Evolutionary conservation across 2,329 filamentous ascomycete genomes (phyloP), one percentile per base, ranked within the genome.

Genomic region (Plectosphaerella plurivora): DNA sequence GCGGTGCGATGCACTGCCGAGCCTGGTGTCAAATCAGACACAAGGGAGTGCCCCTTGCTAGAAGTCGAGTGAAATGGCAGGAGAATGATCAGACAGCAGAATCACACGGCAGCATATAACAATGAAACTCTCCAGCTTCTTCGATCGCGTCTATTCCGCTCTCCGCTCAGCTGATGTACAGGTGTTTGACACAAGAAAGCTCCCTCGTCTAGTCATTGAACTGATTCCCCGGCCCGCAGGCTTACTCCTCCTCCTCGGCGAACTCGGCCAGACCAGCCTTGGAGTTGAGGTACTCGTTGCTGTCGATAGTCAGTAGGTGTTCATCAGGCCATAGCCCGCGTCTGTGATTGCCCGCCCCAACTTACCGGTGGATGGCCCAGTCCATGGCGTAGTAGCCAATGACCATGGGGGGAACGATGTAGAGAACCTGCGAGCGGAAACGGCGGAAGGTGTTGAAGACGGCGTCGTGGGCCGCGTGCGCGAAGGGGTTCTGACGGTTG

Each of bases 381-480:
- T 88, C 75, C 87, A 97, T 89, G 60, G 84, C 68, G 68, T 86
- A 84, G 78, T 97, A 99, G 61, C 82, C 91, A 61, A 79, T 72
- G 59, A 94, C 64, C 62, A 96, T 75, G 39, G 92, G 88, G 55
- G 94, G 89, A 24, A 86, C 81, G 73, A 92, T 86, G 82, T 92
- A 99, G 63, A 97, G 84, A 62, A 96, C 84, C 80, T 97, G 94
- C 63, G 81, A 73, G 70, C 85, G 86, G 75, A 88, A 89, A 66
- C 94, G 86, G 73, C 94, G 87, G 82, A 88, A 95, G 64, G 84
- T 87, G 83, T 99, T 99, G 87, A 97, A 97, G 78, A 97, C 75
- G 66, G 92, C 93, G 61, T 87, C 88, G 72, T 93, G 76, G 59
- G 81, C 73, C 55, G 87, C 78, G 64, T 89, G 90, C 59, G 91